Evolutionary conservation across 2,329 filamentous ascomycete genomes (phyloP).

Genomic region (Magnaporthiopsis rhizophila): DNA sequence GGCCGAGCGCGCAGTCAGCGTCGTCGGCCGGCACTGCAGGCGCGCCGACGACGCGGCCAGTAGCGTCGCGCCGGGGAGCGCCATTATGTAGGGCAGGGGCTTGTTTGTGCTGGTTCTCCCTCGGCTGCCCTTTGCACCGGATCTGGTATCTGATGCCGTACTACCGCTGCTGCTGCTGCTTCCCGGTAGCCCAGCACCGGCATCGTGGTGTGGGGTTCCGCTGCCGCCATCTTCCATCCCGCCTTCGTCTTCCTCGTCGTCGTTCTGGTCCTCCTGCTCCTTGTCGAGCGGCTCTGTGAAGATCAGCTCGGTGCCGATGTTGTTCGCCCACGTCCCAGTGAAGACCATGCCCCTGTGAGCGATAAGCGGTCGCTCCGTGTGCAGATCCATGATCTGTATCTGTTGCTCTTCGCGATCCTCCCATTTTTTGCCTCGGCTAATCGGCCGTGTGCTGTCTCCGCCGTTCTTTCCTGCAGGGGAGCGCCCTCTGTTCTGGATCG

Average conservation of each 20-base stretch:
- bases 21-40: conserved; percentile 12
- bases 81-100: conserved; percentile 1
- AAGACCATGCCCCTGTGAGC: conserved; percentile 74
- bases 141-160: not conserved
- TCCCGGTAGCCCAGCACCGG: conserved; percentile 12
- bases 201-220: not conserved
- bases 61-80: conserved; percentile 7
- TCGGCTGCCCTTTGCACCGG: not conserved
- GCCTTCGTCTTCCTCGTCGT: conserved; percentile 20
- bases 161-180: not conserved
- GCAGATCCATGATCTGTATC: conserved; percentile 78
- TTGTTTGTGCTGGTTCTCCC: not conserved
- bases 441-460: conserved; percentile 4
- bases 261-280: conserved; percentile 20
- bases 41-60: conserved; percentile 21
- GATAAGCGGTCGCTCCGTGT: conserved; percentile 67
- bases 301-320: conserved; percentile 77
- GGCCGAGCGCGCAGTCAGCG: not conserved
- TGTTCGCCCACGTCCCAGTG: conserved; percentile 71
- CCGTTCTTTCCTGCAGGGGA: not conserved
- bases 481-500: too few relatives aligned
- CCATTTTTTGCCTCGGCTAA: conserved; percentile 3
- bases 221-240: not conserved
- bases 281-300: conserved; percentile 40
- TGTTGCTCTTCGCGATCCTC: conserved; percentile 18